Percentiles rank a stretch among this genome's conserved stretches.
Conservation (phyloP, 495 filamentous ascomycete genomes). For the Glonium stellatum region DNA sequence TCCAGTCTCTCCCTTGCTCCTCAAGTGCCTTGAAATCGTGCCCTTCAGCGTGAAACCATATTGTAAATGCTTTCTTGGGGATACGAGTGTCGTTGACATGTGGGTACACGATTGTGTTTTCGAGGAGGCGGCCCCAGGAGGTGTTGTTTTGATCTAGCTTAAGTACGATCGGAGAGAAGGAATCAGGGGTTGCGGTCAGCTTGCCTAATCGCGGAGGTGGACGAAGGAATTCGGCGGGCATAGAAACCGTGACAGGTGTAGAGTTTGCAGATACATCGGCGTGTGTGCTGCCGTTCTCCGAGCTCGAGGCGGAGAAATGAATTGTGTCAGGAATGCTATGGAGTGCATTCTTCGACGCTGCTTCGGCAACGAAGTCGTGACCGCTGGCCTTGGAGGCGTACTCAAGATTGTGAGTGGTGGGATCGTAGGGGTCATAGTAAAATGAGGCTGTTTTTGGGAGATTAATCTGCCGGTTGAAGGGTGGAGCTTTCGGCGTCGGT, state of each 20-base stretch:
- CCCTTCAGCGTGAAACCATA: constrained; percentile 59
- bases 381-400: constrained; percentile 34
- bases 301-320: constrained; percentile 16
- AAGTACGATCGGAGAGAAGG: constrained; percentile 49
- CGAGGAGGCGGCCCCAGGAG: constrained; percentile 64
- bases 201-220: constrained; percentile 43
- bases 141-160: constrained; percentile 56
- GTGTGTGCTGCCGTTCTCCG: constrained; percentile 2
- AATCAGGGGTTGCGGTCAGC: constrained; percentile 41
- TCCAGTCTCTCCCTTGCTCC: constrained; percentile 54
- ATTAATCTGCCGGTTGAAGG: constrained; percentile 33
- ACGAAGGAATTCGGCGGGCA: constrained; percentile 27
- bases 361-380: constrained; percentile 25
- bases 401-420: constrained; percentile 32
- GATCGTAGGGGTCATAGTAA: constrained; percentile 33
- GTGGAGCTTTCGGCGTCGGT: constrained; percentile 23
- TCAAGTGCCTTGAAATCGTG: constrained; percentile 49
- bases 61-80: constrained; percentile 71
- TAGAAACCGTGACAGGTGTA: constrained; percentile 6
- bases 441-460: constrained; percentile 35
- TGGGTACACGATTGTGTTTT: constrained; percentile 56
- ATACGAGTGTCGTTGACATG: constrained; percentile 57
- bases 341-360: constrained; percentile 1
- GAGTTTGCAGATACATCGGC: constrained; percentile 6
- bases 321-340: constrained; percentile 16